These are phyloP conservation scores for bread wheat (Triticum aestivum) DNA, from an alignment of 176 grass and related monocot species.

Conservation along the genomic window DNA sequence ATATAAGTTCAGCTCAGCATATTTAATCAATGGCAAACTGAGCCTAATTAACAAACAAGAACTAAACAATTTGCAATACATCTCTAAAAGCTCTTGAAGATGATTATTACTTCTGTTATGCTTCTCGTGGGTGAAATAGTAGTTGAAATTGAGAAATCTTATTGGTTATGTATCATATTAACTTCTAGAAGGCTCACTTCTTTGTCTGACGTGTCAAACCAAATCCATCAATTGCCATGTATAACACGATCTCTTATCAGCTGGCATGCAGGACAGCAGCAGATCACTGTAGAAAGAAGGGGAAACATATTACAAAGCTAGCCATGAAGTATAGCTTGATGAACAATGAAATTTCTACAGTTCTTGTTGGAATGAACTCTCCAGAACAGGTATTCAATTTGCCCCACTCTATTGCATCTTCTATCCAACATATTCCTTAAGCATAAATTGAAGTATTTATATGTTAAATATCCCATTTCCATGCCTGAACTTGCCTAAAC, in stretches of 20 bases:
- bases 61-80: background rate
- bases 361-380: conserved; percentile 97
- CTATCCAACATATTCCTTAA: background rate
- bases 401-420: background rate
- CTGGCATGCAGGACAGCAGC: conserved; percentile 71
- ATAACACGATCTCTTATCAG: conserved; percentile 46
- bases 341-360: conserved; percentile 73
- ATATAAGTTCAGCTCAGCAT: background rate
- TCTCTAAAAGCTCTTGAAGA: background rate
- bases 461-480: background rate
- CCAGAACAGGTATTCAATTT: conserved; percentile 53
- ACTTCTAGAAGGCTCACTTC: background rate
- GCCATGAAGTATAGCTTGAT: conserved; percentile 87
- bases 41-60: background rate
- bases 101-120: background rate
- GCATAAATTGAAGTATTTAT: background rate
- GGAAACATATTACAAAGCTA: conserved; percentile 66
- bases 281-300: conserved; percentile 70
- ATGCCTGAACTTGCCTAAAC: background rate
- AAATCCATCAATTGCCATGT: background rate
- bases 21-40: background rate
- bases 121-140: background rate
- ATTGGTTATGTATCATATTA: background rate
- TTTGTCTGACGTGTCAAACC: background rate
- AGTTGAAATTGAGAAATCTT: background rate